Conservation (phyloP, 169 alveolate genomes). For the Cryptosporidium meleagridis region DNA sequence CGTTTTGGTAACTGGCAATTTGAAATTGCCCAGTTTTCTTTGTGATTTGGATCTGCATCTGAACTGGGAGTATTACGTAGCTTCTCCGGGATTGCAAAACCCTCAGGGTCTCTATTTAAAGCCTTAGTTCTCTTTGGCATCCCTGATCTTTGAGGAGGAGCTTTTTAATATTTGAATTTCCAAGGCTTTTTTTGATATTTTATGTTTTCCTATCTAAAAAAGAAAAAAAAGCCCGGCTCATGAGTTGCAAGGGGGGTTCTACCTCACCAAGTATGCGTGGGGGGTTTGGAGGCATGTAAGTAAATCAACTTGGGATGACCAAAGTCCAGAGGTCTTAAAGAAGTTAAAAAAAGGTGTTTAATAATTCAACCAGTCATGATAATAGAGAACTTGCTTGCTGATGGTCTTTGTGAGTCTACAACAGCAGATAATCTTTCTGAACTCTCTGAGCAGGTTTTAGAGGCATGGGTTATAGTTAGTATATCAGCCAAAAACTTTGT, state of each 20-base stretch:
- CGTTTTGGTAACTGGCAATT: background rate
- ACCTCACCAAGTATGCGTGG: conserved; percentile 38
- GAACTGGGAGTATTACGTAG: conserved; percentile 3
- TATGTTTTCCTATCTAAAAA: background rate
- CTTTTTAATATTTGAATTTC: background rate
- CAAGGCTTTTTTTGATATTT: background rate
- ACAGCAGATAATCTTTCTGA: background rate
- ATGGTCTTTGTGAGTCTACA: background rate
- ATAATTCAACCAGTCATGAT: conserved; percentile 5
- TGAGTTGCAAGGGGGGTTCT: conserved; percentile 17
- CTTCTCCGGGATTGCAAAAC: conserved; percentile 61
- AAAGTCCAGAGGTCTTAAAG: background rate
- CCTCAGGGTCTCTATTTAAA: conserved; percentile 38
- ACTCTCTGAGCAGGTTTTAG: background rate
- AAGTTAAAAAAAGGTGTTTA: background rate
- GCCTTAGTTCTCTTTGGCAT: conserved; percentile 53
- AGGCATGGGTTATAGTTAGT: background rate
- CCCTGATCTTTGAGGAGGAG: background rate
- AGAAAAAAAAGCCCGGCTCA: background rate
- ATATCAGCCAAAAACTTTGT: background rate
- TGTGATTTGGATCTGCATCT: background rate
- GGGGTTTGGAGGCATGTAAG: conserved; percentile 37
- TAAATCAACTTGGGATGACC: conserved; percentile 30
- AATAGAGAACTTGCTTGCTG: background rate
- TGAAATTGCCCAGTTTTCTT: conserved; percentile 42